Evolutionary conservation across 495 filamentous ascomycete genomes (phyloP), one percentile per base, ranked within the genome.

Genomic region (Eremomyces bilateralis): DNA sequence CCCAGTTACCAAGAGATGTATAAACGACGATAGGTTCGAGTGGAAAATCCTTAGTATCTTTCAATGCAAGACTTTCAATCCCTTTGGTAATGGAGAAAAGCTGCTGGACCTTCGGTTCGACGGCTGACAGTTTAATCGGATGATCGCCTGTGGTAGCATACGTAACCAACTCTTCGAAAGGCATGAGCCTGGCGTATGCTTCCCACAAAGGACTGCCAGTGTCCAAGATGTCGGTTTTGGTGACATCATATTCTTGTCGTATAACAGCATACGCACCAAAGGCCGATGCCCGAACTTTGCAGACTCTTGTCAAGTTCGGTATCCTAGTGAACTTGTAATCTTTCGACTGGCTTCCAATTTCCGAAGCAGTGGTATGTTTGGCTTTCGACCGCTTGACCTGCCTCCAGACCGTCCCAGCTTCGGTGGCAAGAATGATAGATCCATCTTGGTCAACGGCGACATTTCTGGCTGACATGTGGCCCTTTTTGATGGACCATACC

Each of bases 251-350:
- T 36, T 95, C 88, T 41, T 72, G 74, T 15, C 88, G 77, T 22
- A 90, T 64, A 2, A 80, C 88, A 15, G 82, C 78, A 61, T 78
- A 95, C 4, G 80, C 77, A 3, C 88, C 88, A 56, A 73, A 90
- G 1, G 72, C 64, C 13, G 83, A 94, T 29, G 82, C 83, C 44
- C 81, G 65, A 2, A 95, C 83, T 20, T 76, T 71, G 15, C 73
- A 63, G 4, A 85, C 76, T 18, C 79, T 69, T 1, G 82, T 94
- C 22, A 97, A 62, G 30, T 76, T 78, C 2, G 90, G 75, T 15
- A 97, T 71, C 18, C 88, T 70, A 44, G 77, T 71, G 46, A 93
- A 95, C 42, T 95, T 95, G 58, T 80, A 92, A 42, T 92, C 80
- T 42, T 78, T 80, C n/a, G 63, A 58, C 48, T 64, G 73, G 16